phyloP scores from a whole-genome alignment of 1,139 yeast species.

The Candida sojae region DNA sequence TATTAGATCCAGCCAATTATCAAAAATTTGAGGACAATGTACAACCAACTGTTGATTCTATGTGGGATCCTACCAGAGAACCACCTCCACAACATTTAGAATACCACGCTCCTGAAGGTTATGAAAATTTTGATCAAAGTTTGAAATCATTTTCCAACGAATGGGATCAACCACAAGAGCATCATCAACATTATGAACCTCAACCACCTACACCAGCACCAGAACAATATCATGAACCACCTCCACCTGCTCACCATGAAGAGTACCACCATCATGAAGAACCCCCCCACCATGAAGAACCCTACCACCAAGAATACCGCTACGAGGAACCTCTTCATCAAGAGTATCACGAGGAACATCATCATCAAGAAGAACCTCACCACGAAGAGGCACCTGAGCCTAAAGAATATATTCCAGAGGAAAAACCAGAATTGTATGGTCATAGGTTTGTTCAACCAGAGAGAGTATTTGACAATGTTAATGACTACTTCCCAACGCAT shows the following conservation, averaged over 20 bases:
- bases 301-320: slow-evolving; percentile 3
- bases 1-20: slow-evolving; percentile 30
- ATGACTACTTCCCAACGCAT: slow-evolving; percentile 33
- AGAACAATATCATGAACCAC: slow-evolving; percentile 4
- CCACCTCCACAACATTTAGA: slow-evolving; percentile 30
- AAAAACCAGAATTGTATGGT: slow-evolving; percentile 12
- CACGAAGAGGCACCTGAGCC: slow-evolving; percentile 2
- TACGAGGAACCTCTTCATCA: slow-evolving; percentile 4
- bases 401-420: slow-evolving; percentile 6
- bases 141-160: slow-evolving; percentile 14
- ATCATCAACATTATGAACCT: slow-evolving; percentile 6
- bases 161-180: slow-evolving; percentile 17
- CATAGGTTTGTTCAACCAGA: slow-evolving; percentile 26
- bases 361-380: slow-evolving; percentile 7
- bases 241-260: slow-evolving; percentile 2
- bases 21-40: slow-evolving; percentile 21
- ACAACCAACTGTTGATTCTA: slow-evolving; percentile 26
- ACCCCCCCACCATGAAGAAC: slow-evolving; percentile 5
- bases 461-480: slow-evolving; percentile 29
- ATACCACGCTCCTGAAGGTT: background rate
- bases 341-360: slow-evolving; percentile 5
- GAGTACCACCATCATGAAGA: slow-evolving; percentile 7
- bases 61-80: slow-evolving; percentile 43
- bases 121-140: slow-evolving; percentile 10
- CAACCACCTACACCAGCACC: slow-evolving; percentile 1